phyloP scores from a whole-genome alignment of 768 basidiomycete genomes.

The Naganishia friedmannii region DNA sequence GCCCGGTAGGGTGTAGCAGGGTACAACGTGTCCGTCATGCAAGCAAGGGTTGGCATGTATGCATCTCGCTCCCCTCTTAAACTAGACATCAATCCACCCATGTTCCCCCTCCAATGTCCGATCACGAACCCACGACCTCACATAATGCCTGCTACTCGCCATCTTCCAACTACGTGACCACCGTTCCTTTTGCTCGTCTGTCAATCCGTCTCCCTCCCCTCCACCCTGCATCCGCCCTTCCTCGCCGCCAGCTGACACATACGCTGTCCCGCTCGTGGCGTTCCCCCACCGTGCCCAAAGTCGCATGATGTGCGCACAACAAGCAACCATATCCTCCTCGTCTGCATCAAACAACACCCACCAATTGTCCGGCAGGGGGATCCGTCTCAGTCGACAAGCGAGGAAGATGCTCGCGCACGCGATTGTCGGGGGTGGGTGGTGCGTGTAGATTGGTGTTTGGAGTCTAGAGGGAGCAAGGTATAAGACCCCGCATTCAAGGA shows the following conservation, averaged over 20 bases:
- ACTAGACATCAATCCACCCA: slow-evolving; percentile 10
- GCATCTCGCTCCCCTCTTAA: no score
- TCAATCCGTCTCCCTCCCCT: not conserved
- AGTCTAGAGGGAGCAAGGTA: no score
- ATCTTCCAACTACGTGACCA: slow-evolving; percentile 50
- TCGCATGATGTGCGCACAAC: slow-evolving; percentile 79
- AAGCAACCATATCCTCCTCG: slow-evolving; percentile 82
- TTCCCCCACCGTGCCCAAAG: slow-evolving; percentile 57
- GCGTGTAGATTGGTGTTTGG: slow-evolving; percentile 86
- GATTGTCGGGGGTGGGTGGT: slow-evolving; percentile 84
- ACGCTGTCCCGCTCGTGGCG: not conserved
- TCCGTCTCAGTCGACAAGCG: slow-evolving; percentile 65
- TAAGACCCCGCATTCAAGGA: no score
- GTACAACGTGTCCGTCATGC: no score
- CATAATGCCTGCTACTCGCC: slow-evolving; percentile 43
- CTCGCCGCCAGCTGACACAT: not conserved
- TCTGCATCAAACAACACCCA: slow-evolving; percentile 90
- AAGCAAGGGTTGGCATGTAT: no score
- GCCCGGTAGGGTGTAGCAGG: no score
- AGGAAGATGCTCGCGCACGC: slow-evolving; percentile 86
- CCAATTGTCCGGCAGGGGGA: slow-evolving; percentile 78
- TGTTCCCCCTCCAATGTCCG: slow-evolving; percentile 2
- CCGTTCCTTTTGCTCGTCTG: not conserved
- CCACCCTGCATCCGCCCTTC: not conserved
- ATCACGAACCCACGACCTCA: slow-evolving; percentile 53